Base-by-base conservation (phyloP, 1,139 yeast species). In the Candida glucosophila region DNA sequence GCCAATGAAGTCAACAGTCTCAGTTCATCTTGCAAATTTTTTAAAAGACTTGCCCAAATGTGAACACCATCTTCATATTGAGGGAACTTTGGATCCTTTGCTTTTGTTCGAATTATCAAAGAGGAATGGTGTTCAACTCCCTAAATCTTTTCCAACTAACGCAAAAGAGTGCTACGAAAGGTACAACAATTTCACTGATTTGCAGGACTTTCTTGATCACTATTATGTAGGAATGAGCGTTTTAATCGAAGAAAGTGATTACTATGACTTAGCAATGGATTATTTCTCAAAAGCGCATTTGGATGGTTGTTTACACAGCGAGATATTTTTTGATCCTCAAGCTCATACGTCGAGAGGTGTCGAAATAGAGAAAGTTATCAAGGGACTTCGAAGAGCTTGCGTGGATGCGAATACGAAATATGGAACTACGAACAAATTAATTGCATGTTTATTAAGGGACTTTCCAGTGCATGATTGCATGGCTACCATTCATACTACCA, bases 311-410 rank as follows among this genome's bases (percentile, higher is more conserved):
- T 49, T 49, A 25, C 85, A 77, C 44, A 64, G 78, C 2, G 93
- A 81, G 50, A 73, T 77, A 1, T 81, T 80, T 47, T 81, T 78
- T 40, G 93, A 81, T 44, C 92, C 93, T 14, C 93, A 81, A 52
- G 85, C 85, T 14, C 93, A 81, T 44, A 63, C 78, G 16, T 77
- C 74, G 34, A 62, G 92, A 41, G 79, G 76, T 6, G 58, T 81
- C 24, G 41, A 61, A 12, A 53, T 79, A 24, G 77, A 73, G 12
- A 54, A 62, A 3, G 81, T 81, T 12, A 70, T 79, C 12, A 46
- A 50, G 16, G 93, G 92, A 2, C 71, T 81, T 40, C 52, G 68
- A 34, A 63, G 67, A 40, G 92, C 88, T 4, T 67, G 80, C 44
- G 55, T 51, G 20, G 67, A 66, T 32, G 88, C 90, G 11, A 58